Evolutionary conservation across 768 basidiomycete species (phyloP).

Genomic region (Tylopilus felleus): DNA sequence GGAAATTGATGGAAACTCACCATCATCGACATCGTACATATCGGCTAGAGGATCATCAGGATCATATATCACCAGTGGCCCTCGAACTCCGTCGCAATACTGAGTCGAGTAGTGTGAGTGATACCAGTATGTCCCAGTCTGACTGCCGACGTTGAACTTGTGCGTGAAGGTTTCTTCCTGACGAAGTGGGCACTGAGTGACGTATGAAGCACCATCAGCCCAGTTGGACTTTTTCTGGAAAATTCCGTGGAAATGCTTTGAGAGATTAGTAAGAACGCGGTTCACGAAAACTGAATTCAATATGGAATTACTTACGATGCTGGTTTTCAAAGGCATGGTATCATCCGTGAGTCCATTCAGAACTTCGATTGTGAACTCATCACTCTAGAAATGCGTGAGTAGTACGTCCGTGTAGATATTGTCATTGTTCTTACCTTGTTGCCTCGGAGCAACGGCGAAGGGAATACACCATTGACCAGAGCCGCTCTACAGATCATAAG

Average conservation of each 20-base stretch:
- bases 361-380: not conserved
- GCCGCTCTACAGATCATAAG: not conserved
- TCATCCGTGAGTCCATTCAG: not conserved
- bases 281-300: not conserved
- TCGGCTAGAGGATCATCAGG: not conserved
- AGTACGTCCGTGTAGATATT: not conserved
- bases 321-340: not conserved
- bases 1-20: slow-evolving; percentile 15
- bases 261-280: not conserved
- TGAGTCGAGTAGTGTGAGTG: not conserved
- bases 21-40: not conserved
- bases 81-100: not conserved
- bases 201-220: not conserved
- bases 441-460: not conserved
- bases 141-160: not conserved
- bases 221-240: not conserved
- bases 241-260: not conserved
- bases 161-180: not conserved
- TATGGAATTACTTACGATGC: not conserved
- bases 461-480: not conserved
- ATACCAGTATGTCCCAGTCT: not conserved
- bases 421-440: not conserved
- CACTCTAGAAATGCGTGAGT: not conserved
- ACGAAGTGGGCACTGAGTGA: not conserved
- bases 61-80: not conserved